Conservation (phyloP, 768 basidiomycete genomes). For the Auricularia sp. region DNA sequence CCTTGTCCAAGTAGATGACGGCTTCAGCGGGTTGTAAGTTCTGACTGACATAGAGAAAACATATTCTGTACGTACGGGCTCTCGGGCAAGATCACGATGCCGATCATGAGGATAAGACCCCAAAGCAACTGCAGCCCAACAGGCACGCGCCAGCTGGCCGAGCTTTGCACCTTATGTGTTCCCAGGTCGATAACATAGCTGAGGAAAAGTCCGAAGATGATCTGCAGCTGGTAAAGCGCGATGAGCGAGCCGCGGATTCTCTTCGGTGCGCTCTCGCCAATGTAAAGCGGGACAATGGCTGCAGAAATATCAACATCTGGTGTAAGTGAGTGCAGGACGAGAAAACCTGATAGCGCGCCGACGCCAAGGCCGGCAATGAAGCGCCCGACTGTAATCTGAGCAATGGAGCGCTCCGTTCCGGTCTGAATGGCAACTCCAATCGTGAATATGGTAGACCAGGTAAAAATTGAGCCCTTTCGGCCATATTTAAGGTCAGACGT, state of each 20-base stretch:
- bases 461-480: slow-evolving; percentile 60
- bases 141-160: slow-evolving; percentile 54
- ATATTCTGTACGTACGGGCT: slow-evolving; percentile 45
- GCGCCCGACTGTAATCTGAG: slow-evolving; percentile 59
- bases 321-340: not conserved
- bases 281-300: slow-evolving; percentile 41
- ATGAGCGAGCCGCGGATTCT: slow-evolving; percentile 60
- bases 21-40: slow-evolving; percentile 21
- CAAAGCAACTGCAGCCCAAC: slow-evolving; percentile 65
- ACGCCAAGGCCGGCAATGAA: slow-evolving; percentile 72
- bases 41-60: not conserved
- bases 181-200: slow-evolving; percentile 64
- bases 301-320: too few relatives aligned
- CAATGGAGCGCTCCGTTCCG: slow-evolving; percentile 46
- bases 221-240: slow-evolving; percentile 64
- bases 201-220: slow-evolving; percentile 47
- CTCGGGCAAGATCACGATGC: slow-evolving; percentile 69
- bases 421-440: slow-evolving; percentile 62
- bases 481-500: slow-evolving; percentile 60
- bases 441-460: slow-evolving; percentile 69
- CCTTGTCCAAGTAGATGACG: slow-evolving; percentile 61
- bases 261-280: slow-evolving; percentile 71
- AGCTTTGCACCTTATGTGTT: slow-evolving; percentile 42
- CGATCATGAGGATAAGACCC: slow-evolving; percentile 56
- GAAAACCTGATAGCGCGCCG: slow-evolving; percentile 58